Percentiles rank a stretch among this genome's conserved stretches.
These are phyloP conservation scores for Trichocomaceae sp. DNA, from an alignment of 2,329 filamentous ascomycete genomes.

Conservation along the genomic window DNA sequence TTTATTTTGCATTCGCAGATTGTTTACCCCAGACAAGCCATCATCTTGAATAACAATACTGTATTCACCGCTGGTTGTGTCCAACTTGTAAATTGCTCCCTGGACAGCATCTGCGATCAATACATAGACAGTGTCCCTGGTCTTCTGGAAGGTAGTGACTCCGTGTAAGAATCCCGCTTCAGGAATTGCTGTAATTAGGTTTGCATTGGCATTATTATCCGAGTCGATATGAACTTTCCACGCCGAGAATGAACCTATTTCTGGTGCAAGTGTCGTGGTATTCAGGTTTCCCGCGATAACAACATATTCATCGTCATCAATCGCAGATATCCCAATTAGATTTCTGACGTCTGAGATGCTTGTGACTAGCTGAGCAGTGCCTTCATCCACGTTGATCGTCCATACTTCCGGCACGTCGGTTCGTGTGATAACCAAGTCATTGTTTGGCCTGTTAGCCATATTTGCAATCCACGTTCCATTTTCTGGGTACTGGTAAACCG, in stretches of 20 bases:
- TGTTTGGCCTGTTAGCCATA: constrained; percentile 26
- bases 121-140: constrained; percentile 8
- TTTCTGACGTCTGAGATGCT: constrained; percentile 13
- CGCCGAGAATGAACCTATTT: constrained; percentile 14
- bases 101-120: constrained; percentile 15
- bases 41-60: constrained; percentile 14
- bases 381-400: constrained; percentile 13
- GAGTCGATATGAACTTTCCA: constrained; percentile 16
- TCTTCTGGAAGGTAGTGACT: constrained; percentile 14
- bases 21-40: constrained; percentile 16
- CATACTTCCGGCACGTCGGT: constrained; percentile 16
- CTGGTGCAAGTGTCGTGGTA: constrained; percentile 3
- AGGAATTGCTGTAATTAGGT: constrained; percentile 13
- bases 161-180: constrained; percentile 16
- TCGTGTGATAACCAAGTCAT: constrained; percentile 26
- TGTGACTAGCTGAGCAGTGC: constrained; percentile 11
- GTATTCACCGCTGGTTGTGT: constrained; percentile 14
- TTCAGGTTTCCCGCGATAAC: constrained; percentile 14
- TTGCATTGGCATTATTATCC: not conserved
- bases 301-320: constrained; percentile 15
- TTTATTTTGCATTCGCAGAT: constrained; percentile 10
- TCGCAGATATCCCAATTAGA: constrained; percentile 15
- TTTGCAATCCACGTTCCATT: constrained; percentile 29
- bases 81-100: constrained; percentile 16
- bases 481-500: constrained; percentile 21